Evolutionary conservation across 2,329 filamentous ascomycete genomes (phyloP).

Genomic region (Leptodontidium sp.): DNA sequence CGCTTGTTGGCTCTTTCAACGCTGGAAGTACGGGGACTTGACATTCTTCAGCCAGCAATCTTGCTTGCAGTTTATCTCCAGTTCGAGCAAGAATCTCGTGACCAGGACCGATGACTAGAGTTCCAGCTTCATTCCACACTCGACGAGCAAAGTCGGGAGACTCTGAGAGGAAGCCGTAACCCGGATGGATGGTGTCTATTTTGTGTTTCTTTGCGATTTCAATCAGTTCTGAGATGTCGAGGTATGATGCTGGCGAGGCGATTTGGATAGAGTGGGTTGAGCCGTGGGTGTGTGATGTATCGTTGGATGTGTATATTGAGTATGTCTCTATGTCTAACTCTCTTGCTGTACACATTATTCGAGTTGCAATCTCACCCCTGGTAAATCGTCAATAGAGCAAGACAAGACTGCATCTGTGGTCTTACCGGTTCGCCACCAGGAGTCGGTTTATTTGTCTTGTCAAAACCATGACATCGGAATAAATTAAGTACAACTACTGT

Average conservation of each 20-base stretch:
- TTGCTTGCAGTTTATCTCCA: slow-evolving; percentile 58
- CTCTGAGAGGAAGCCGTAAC: slow-evolving; percentile 76
- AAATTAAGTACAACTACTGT: neutral
- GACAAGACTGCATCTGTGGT: neutral
- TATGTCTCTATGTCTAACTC: slow-evolving; percentile 65
- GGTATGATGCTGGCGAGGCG: slow-evolving; percentile 59
- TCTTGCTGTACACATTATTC: slow-evolving; percentile 65
- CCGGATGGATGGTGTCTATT: slow-evolving; percentile 74
- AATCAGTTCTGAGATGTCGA: slow-evolving; percentile 59
- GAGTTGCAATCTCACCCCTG: slow-evolving; percentile 70
- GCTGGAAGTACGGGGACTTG: slow-evolving; percentile 77
- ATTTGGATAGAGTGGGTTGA: slow-evolving; percentile 60
- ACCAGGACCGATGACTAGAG: slow-evolving; percentile 76
- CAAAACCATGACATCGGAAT: slow-evolving; percentile 12
- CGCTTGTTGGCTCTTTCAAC: slow-evolving; percentile 71
- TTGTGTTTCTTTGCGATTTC: slow-evolving; percentile 55
- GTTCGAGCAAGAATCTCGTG: slow-evolving; percentile 39
- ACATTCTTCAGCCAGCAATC: slow-evolving; percentile 71
- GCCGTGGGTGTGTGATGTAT: slow-evolving; percentile 61
- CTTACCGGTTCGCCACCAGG: slow-evolving; percentile 61
- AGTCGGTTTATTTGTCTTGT: slow-evolving; percentile 55
- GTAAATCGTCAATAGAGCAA: neutral
- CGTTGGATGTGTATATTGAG: slow-evolving; percentile 62
- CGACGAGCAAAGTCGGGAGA: slow-evolving; percentile 73
- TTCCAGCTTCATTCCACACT: slow-evolving; percentile 70